phyloP scores from a whole-genome alignment of 208 protist species.

The Leishmania amazonensis region DNA sequence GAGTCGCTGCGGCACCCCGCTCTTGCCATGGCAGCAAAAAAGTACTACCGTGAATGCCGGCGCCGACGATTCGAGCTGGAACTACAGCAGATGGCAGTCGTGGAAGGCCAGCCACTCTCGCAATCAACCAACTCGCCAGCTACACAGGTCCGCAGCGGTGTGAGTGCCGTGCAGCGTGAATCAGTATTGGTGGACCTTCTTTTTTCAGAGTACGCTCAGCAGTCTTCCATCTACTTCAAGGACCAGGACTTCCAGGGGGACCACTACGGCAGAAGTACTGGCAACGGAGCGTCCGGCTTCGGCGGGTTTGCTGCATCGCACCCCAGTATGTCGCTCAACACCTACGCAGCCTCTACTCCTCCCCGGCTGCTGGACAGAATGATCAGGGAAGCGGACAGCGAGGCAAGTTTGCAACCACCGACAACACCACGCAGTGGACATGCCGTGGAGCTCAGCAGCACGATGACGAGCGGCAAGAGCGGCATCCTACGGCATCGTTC shows the following conservation, averaged over 20 bases:
- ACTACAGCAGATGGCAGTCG: constrained; percentile 15
- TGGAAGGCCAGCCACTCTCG: neutral
- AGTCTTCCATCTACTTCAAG: constrained; percentile 14
- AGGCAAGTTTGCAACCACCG: neutral
- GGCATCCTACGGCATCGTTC: constrained; percentile 7
- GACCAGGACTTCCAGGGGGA: constrained; percentile 10
- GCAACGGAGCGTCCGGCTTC: neutral
- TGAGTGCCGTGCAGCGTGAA: constrained; percentile 15
- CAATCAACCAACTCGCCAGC: neutral
- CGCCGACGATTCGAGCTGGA: constrained; percentile 29
- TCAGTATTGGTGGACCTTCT: constrained; percentile 27
- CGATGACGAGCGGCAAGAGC: neutral
- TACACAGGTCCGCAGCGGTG: neutral
- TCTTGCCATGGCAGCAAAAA: constrained; percentile 75
- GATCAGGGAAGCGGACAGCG: neutral
- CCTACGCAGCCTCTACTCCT: neutral
- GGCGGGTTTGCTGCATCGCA: constrained; percentile 3
- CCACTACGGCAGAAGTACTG: neutral
- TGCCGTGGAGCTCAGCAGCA: neutral
- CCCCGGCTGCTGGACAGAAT: neutral
- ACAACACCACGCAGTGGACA: neutral
- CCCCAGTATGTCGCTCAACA: constrained; percentile 14
- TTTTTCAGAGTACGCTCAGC: constrained; percentile 31
- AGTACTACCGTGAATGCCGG: constrained; percentile 55
- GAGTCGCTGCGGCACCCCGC: constrained; percentile 84